Conservation (phyloP, 106 monocot species). For the Dendrobium catenatum region DNA sequence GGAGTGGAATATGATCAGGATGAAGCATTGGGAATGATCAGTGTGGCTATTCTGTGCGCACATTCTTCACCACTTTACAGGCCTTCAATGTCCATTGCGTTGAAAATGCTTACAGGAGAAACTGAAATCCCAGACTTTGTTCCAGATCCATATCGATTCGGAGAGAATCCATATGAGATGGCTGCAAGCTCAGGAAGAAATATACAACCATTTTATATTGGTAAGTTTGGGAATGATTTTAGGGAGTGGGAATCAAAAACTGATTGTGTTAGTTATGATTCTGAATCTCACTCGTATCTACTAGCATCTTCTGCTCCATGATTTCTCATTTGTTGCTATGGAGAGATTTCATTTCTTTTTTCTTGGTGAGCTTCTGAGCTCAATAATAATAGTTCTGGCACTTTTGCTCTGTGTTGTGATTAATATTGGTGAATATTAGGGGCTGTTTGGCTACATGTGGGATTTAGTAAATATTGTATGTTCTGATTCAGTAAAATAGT, state of each 20-base stretch:
- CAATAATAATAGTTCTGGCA: too few relatives aligned
- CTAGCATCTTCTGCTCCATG: neutral
- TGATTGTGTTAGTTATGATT: neutral
- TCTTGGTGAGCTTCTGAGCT: too few relatives aligned
- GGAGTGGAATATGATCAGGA: neutral
- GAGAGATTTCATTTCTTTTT: too few relatives aligned
- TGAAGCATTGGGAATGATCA: conserved; percentile 7
- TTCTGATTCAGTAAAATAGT: too few relatives aligned
- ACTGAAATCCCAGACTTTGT: neutral
- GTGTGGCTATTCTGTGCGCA: neutral
- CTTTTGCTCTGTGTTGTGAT: too few relatives aligned
- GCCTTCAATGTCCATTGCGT: neutral
- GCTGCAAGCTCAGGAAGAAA: neutral
- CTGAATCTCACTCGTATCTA: neutral
- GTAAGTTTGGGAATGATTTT: neutral
- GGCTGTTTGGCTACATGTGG: too few relatives aligned
- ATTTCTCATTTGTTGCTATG: too few relatives aligned
- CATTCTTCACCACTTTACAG: neutral
- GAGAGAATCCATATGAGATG: neutral
- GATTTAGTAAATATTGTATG: too few relatives aligned
- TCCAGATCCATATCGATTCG: conserved; percentile 6
- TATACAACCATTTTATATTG: neutral
- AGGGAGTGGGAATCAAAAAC: neutral
- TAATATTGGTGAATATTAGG: too few relatives aligned
- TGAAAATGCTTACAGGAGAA: conserved; percentile 2